Evolutionary conservation across 2,329 filamentous ascomycete genomes (phyloP), one percentile per base, ranked within the genome.

Genomic region (Colletotrichum paranaense): DNA sequence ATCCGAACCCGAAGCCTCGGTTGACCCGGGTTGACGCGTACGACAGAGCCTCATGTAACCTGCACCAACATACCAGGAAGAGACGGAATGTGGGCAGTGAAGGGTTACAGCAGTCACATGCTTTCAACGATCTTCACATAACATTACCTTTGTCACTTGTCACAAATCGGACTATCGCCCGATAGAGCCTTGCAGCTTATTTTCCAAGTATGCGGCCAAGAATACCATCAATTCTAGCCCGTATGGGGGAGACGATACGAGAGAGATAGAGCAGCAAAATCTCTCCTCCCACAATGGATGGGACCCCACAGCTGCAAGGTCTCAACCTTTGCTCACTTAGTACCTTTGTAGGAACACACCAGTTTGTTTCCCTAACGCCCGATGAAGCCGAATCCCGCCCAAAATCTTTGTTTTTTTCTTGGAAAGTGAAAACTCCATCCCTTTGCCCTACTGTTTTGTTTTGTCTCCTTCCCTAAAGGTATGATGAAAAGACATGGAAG

Each of bases 201-300:
- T 53, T 24, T 26, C n/a, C 12, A 24, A 49, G 42, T 26, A 69
- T 53, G 58, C 64, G 67, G 55, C 67, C 55, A 49, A 62, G 9
- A n/a, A 70, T 68, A 30, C 67, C 56, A 59, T 70, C 67, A 62
- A 73, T 73, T 65, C 55, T 70, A 22, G 59, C 67, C 30, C 55
- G 46, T 53, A 26, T 38, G 46, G 28, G 32, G 59, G 46, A 32
- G 32, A 57, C 32, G 66, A 35, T 5, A 12, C 26, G 32, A 46
- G 35, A n/a, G 32, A 16, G 35, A 16, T 14, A 38, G 16, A 42
- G 38, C 32, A 5, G 32, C 38, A 42, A 9, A 14, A 19, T 42
- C 4, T n/a, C 38, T 16, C 46, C 22, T 38, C 38, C 62, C 67
- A 35, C 3, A 56, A 42, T 42, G 14, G 38, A 42, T 14, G 22